phyloP scores from a whole-genome alignment of 805 yeast species.

The Metschnikowia proteae region DNA sequence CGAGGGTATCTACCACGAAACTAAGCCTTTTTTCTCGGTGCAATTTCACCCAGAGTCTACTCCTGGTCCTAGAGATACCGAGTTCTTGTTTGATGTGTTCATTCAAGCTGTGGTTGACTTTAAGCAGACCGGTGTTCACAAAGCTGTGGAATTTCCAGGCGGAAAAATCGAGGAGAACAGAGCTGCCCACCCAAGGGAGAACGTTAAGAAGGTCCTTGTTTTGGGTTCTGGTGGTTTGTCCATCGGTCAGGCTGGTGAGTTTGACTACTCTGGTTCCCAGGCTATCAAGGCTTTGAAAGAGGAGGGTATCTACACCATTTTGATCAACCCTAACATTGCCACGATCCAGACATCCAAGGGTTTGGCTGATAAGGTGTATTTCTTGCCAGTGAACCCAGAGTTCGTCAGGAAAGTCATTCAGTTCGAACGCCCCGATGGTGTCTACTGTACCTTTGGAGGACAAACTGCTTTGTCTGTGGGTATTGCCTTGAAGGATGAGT shows the following conservation, averaged over 20 bases:
- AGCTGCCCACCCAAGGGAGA: constrained; percentile 70
- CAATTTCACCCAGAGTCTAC: constrained; percentile 99
- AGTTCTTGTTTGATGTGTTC: constrained; percentile 91
- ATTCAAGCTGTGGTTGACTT: constrained; percentile 71
- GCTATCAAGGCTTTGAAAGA: constrained; percentile 98
- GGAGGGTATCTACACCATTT: constrained; percentile 93
- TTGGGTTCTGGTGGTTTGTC: constrained; percentile 98
- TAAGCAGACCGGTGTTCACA: constrained; percentile 54
- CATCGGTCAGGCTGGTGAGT: constrained; percentile 99
- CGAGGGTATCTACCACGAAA: constrained; percentile 93
- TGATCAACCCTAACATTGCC: constrained; percentile 97
- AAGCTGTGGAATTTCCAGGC: constrained; percentile 88
- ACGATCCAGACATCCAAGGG: constrained; percentile 98
- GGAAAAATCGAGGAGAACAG: constrained; percentile 71
- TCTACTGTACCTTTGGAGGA: constrained; percentile 96
- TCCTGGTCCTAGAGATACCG: constrained; percentile 99
- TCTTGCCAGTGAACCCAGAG: constrained; percentile 95
- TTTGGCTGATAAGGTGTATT: constrained; percentile 95
- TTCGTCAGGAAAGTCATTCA: constrained; percentile 93
- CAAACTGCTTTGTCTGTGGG: constrained; percentile 98
- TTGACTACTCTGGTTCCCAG: constrained; percentile 97
- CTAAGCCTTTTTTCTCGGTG: constrained; percentile 90
- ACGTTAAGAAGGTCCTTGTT: constrained; percentile 87
- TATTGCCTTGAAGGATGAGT: constrained; percentile 92
- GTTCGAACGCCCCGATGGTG: constrained; percentile 95